These are phyloP conservation scores for Scheffersomyces stambukii DNA, from an alignment of 1,139 yeast genomes.

Conservation along the genomic window DNA sequence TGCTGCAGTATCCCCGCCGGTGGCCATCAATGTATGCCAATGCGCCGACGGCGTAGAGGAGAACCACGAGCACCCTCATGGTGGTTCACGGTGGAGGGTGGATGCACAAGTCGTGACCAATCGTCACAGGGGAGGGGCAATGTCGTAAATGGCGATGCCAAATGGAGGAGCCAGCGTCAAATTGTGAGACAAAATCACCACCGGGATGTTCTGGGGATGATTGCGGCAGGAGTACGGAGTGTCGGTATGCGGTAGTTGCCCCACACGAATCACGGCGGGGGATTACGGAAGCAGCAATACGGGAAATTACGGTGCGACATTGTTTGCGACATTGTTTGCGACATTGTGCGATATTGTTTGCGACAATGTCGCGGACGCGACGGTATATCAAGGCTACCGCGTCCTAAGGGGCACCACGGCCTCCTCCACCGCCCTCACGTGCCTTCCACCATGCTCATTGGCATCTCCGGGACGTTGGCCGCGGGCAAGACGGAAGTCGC, in stretches of 20 bases:
- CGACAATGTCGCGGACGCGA: too few relatives aligned
- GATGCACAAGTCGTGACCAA: slow-evolving; percentile 1
- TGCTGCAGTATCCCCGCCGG: slow-evolving; percentile 46
- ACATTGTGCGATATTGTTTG: too few relatives aligned
- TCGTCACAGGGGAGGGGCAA: neutral
- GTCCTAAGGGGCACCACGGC: neutral
- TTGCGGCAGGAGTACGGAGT: too few relatives aligned
- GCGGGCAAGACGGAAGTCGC: slow-evolving; percentile 71
- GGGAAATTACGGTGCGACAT: too few relatives aligned
- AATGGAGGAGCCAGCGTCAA: too few relatives aligned
- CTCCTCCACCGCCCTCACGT: neutral
- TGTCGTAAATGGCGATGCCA: too few relatives aligned
- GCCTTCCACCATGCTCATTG: slow-evolving; percentile 62
- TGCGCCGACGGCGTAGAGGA: slow-evolving; percentile 2
- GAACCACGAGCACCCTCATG: slow-evolving; percentile 3
- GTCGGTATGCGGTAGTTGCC: too few relatives aligned
- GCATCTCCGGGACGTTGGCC: slow-evolving; percentile 67
- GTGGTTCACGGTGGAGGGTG: slow-evolving; percentile 2
- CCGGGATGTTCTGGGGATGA: too few relatives aligned
- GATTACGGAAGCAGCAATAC: too few relatives aligned
- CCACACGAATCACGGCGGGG: too few relatives aligned
- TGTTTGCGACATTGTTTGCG: too few relatives aligned
- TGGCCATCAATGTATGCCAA: slow-evolving; percentile 1
- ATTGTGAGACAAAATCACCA: too few relatives aligned
- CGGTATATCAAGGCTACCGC: neutral